phyloP scores from a whole-genome alignment of 257 asterid genomes.

The Penstemon barbatus region DNA sequence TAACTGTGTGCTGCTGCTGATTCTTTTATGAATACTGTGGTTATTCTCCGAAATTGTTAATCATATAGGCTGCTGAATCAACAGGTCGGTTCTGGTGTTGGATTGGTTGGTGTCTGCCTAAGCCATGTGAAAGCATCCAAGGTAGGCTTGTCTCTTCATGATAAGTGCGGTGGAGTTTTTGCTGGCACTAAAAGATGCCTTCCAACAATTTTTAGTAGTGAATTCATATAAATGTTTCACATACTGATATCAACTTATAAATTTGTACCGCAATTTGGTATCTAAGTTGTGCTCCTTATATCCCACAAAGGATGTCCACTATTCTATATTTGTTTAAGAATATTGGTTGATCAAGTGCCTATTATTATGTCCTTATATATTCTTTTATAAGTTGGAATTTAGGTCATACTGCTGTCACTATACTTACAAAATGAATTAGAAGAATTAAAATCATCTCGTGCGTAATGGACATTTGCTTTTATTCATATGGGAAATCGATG shows the following conservation, averaged over 20 bases:
- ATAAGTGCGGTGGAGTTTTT: neutral
- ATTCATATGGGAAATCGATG: no score
- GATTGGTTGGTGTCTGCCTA: slow-evolving; percentile 85
- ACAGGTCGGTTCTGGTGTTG: slow-evolving; percentile 96
- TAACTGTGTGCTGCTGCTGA: neutral
- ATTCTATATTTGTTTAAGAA: neutral
- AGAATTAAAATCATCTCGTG: no score
- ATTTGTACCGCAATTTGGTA: neutral
- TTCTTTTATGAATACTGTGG: neutral
- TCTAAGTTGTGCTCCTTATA: neutral
- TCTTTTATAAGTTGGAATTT: no score
- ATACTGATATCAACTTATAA: neutral
- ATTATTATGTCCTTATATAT: no score
- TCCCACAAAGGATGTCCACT: neutral
- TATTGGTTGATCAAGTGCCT: neutral
- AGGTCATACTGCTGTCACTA: no score
- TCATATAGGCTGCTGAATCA: neutral
- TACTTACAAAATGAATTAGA: no score
- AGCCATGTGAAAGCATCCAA: slow-evolving; percentile 76
- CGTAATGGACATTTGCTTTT: no score
- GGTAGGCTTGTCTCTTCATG: slow-evolving; percentile 39
- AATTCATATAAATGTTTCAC: neutral
- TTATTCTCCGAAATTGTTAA: slow-evolving; percentile 3
- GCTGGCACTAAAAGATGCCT: neutral
- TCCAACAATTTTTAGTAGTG: neutral